Evolutionary conservation across 2,329 filamentous ascomycete genomes (phyloP).

Genomic region (Aureobasidium vineae): DNA sequence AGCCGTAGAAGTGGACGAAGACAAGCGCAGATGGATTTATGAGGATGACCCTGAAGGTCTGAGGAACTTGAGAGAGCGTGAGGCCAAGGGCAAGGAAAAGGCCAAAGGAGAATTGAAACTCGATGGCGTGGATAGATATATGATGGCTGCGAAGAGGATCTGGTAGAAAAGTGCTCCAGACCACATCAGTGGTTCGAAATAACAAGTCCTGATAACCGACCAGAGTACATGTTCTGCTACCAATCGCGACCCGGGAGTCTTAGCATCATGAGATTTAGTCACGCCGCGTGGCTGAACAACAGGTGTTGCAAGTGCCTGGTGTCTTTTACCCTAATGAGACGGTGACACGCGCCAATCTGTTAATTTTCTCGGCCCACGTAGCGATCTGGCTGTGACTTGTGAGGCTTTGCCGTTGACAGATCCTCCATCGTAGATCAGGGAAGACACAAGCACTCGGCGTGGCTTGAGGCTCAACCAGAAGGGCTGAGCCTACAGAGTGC

Average conservation of each 20-base stretch:
- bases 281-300: background rate
- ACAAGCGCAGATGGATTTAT: constrained; percentile 82
- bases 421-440: background rate
- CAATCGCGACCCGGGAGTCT: too few relatives aligned
- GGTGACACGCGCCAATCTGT: background rate
- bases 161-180: constrained; percentile 59
- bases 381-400: background rate
- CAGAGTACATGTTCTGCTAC: too few relatives aligned
- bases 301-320: background rate
- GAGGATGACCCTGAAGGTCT: constrained; percentile 75
- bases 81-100: constrained; percentile 56
- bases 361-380: constrained; percentile 8
- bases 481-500: background rate
- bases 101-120: constrained; percentile 54
- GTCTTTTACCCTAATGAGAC: background rate
- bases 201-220: too few relatives aligned
- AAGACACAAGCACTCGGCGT: background rate
- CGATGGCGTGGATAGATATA: constrained; percentile 73
- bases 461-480: background rate
- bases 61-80: constrained; percentile 58
- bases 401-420: background rate
- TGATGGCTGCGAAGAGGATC: constrained; percentile 95
- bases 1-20: constrained; percentile 83
- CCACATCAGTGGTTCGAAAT: background rate
- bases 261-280: too few relatives aligned